Evolutionary conservation across 169 alveolate genomes (phyloP), one percentile per base, ranked within the genome.

Genomic region (Cystoisospora suis): DNA sequence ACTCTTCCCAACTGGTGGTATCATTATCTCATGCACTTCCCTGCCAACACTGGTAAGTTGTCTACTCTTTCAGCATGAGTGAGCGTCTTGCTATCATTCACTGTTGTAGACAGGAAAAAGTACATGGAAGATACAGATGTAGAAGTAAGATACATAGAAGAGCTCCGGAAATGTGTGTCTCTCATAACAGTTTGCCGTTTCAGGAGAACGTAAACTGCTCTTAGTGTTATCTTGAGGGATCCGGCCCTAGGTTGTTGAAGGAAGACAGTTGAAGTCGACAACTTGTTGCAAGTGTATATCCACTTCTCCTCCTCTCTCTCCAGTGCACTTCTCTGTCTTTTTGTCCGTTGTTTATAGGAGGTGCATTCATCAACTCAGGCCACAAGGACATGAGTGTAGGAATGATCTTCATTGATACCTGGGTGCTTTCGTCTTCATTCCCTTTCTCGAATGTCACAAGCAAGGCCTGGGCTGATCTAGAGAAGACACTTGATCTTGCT

Each of bases 1-100:
- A 96, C 96, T 34, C 94, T 97, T 92, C 98, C 98, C 75, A 97
- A 97, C 93, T 97, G 96, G 95, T 97, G 98, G 98, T 97, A 96
- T 87, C 98, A 97, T 90, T 96, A 95, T 92, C 92, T 94, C 23
- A 94, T 96, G 49, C 97, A 93, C 93, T 96, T 96, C 83, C 93
- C 98, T 17, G 94, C 91, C 46, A 92, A 94, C 27, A 94, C 97
- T 40, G 97, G 95, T 86, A 88, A 79, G 81, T 81, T 20, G n/a
- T n/a, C n/a, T n/a, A n/a, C n/a, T n/a, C n/a, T n/a, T n/a, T n/a
- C 9, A 49, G 20, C 61, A 49, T 49, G 20, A 49, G 61, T 49
- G n/a, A 12, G 61, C 61, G 61, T 49, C 61, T 20, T 49, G n/a
- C n/a, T n/a, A n/a, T n/a, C n/a, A n/a, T n/a, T n/a, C n/a, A n/a